Base-by-base conservation (phyloP, 2,329 filamentous ascomycete genomes). In the Cryphonectria nitschkei region DNA sequence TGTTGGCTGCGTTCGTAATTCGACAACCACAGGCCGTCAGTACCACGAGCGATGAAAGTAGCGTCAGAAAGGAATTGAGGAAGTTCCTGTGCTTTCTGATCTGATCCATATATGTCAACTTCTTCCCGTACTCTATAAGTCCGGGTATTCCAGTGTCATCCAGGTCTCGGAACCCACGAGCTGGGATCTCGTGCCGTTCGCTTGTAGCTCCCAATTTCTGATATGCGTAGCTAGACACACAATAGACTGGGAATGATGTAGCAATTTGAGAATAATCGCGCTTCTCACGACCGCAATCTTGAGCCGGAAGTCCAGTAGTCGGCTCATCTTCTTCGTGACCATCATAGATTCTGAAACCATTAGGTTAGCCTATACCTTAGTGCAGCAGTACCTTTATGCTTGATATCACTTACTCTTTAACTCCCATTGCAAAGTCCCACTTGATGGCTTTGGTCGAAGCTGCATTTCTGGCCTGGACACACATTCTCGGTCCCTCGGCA, bases 241-340 rank as follows among this genome's bases (percentile, higher is more conserved):
- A 92, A 75, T 91, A 92, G 1, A 92, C 88, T 0, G 88, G 86
- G 0, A 92, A 80, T 0, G 81, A 82, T 8, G 77, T 77, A 0
- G 87, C 88, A 16, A 91, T 83, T 63, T 87, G 78, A 0, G 87
- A 83, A 68, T 92, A 92, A 74, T 91, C 85, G 8, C 88, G 83
- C 2, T 82, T 60, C 9, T 89, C 22, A 22, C 7, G 46, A 19
- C 46, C 46, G 46, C 88, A 83, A 2, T 82, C 61, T 9, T 89
- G 84, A 26, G 83, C 76, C 1, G 86, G 83, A 0, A 86, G 86
- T 73, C 89, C 80, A 73, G 88, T 89, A 9, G 81, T 82, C 2
- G 82, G 83, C n/a, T 86, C 86, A 64, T 87, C 82, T 73, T 88
- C 84, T 4, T 82, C 80, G 0, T 78, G 78, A 26, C 89, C 88